Conservation (phyloP, 495 filamentous ascomycete species). For the Tuber indicum region DNA sequence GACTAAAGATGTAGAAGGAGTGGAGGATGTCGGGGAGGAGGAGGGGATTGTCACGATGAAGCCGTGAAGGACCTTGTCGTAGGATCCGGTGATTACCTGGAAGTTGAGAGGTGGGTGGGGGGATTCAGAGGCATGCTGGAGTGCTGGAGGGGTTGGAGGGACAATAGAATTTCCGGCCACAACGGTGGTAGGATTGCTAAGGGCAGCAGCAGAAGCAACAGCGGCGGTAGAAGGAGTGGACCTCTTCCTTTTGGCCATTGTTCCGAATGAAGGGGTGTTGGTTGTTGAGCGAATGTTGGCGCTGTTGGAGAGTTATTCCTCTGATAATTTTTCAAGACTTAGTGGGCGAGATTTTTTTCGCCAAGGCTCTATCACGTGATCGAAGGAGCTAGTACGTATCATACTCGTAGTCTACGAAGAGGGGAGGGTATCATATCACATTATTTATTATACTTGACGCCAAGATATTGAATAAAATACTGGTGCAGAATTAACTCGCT, state of each 20-base stretch:
- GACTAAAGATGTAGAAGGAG: slow-evolving; percentile 12
- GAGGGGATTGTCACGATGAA: slow-evolving; percentile 65
- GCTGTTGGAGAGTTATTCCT: background rate
- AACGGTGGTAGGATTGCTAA: slow-evolving; percentile 30
- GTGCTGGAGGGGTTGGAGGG: background rate
- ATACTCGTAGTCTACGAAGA: background rate
- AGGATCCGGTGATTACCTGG: slow-evolving; percentile 88
- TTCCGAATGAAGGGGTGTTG: background rate
- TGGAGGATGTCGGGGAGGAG: slow-evolving; percentile 20
- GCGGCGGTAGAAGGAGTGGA: slow-evolving; percentile 45
- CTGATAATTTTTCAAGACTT: no score
- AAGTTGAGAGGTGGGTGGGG: slow-evolving; percentile 52
- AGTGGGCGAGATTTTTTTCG: slow-evolving; percentile 9
- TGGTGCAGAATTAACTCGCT: no score
- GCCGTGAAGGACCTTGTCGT: slow-evolving; percentile 89
- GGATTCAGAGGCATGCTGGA: slow-evolving; percentile 13
- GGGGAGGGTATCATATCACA: background rate
- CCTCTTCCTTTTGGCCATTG: slow-evolving; percentile 75
- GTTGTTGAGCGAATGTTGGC: background rate
- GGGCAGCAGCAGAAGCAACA: slow-evolving; percentile 40
- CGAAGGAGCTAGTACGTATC: background rate
- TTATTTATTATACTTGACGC: background rate
- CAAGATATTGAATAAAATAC: background rate
- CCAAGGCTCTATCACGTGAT: slow-evolving; percentile 31
- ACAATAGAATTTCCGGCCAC: background rate